Base-by-base conservation (phyloP, 116 monocot species). In the Papilionanthe hybrid region DNA sequence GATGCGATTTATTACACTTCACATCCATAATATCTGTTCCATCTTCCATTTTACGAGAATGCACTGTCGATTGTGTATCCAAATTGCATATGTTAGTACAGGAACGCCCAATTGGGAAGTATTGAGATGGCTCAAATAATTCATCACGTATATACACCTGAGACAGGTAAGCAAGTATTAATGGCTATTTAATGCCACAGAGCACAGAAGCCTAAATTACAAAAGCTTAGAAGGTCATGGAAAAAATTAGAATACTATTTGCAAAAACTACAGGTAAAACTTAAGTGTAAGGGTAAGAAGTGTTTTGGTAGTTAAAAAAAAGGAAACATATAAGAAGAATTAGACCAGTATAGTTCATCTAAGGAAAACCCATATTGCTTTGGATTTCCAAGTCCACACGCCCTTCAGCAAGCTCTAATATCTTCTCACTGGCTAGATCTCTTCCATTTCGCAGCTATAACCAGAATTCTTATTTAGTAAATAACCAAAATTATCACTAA, bases 131-230 rank as follows among this genome's bases (percentile, higher is more conserved):
- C 9, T 90, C 85, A 83, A 98, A 98, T 69, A 48, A 75, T 65
- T 88, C 90, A 83, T 91, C 89, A 56, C 91, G 82, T 82, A 98
- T 91, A 81, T 92, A 98, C 45, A 90, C 88, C 98, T 98, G 90
- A 75, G 84, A 84, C 55, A 76, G 15, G 30, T 17, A 30, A 4
- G 20, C 28, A 72, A 25, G n/a, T 7, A 44, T 53, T 42, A 37
- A 55, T 67, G 72, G 29, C 5, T 75, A 75, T 28, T 27, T 27
- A 75, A 43, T 44, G 11, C 20, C 7, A 73, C n/a, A n/a, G 13
- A 18, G 44, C 22, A 44, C 17, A 73, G 9, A 2, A 43, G n/a
- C 20, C 22, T 42, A 7, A 7, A 44, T 73, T 43, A 15, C n/a
- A 73, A 69, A 68, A 20, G 4, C 25, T 50, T 48, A 1, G 7